These are phyloP conservation scores for Azolla pinnata DNA, from an alignment of 75 land plant genomes.

Conservation along the genomic window DNA sequence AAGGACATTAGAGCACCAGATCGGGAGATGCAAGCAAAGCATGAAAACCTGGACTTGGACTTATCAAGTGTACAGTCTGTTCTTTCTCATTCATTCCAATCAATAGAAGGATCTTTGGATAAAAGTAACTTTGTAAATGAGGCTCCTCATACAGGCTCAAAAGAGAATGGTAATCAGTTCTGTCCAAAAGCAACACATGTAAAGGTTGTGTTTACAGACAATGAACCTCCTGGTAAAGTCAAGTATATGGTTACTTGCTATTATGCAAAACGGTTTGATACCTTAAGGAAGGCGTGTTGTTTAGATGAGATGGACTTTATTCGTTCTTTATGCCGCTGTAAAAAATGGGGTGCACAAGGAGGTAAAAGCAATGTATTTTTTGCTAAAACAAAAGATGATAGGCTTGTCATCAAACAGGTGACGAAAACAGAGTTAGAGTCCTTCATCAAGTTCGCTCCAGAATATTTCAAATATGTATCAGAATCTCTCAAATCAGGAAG, in stretches of 20 bases:
- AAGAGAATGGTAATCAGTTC: slow-evolving; percentile 11
- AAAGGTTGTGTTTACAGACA: slow-evolving; percentile 33
- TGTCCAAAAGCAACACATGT: slow-evolving; percentile 35
- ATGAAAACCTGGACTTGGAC: neutral
- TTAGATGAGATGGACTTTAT: slow-evolving; percentile 65
- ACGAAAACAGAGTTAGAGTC: slow-evolving; percentile 79
- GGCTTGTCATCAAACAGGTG: slow-evolving; percentile 94
- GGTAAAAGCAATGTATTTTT: slow-evolving; percentile 94
- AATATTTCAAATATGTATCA: slow-evolving; percentile 70
- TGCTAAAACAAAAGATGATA: slow-evolving; percentile 89
- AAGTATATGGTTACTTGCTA: slow-evolving; percentile 62
- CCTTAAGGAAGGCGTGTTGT: slow-evolving; percentile 63
- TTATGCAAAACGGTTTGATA: slow-evolving; percentile 64
- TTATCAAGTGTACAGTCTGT: slow-evolving; percentile 11
- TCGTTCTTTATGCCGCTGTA: slow-evolving; percentile 78
- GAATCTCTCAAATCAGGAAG: slow-evolving; percentile 51
- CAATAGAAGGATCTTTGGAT: slow-evolving; percentile 25
- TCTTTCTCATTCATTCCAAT: slow-evolving; percentile 16
- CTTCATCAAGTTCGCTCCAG: slow-evolving; percentile 74
- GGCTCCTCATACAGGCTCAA: slow-evolving; percentile 29
- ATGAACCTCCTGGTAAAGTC: slow-evolving; percentile 32
- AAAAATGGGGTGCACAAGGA: slow-evolving; percentile 93
- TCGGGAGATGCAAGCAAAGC: no score
- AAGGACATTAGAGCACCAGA: no score
- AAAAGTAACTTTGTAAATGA: slow-evolving; percentile 29